These are phyloP conservation scores for Barnettozyma californica DNA, from an alignment of 805 yeast species.

Conservation along the genomic window DNA sequence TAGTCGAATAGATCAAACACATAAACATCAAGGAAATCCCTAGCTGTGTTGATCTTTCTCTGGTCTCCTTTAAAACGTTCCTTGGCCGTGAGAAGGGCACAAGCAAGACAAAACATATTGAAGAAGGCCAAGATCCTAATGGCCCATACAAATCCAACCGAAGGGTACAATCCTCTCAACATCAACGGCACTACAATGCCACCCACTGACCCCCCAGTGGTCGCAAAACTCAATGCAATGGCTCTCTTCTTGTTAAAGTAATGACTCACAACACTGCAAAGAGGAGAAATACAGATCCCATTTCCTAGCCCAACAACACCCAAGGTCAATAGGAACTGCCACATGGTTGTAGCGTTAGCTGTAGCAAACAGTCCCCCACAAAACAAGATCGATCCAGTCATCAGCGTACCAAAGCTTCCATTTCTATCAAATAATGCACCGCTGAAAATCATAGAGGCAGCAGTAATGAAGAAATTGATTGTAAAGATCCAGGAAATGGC, in stretches of 20 bases:
- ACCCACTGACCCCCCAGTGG: slow-evolving; percentile 53
- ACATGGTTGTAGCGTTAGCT: slow-evolving; percentile 47
- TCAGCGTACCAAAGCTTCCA: slow-evolving; percentile 46
- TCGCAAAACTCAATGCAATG: slow-evolving; percentile 44
- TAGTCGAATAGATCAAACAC: slow-evolving; percentile 33
- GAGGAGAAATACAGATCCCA: slow-evolving; percentile 56
- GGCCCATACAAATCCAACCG: slow-evolving; percentile 58
- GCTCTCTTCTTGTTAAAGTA: slow-evolving; percentile 62
- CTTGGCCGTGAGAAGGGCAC: slow-evolving; percentile 33
- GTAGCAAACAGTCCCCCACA: slow-evolving; percentile 52
- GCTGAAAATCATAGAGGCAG: slow-evolving; percentile 26
- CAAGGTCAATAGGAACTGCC: slow-evolving; percentile 59
- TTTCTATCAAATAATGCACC: slow-evolving; percentile 49
- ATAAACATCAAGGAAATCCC: slow-evolving; percentile 14
- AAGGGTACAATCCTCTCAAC: slow-evolving; percentile 42
- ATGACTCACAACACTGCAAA: slow-evolving; percentile 57
- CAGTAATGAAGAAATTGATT: too few species aligned
- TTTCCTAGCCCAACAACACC: slow-evolving; percentile 56
- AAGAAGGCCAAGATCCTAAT: slow-evolving; percentile 48
- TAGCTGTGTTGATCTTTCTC: slow-evolving; percentile 7
- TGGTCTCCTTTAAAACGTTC: slow-evolving; percentile 32
- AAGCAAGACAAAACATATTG: slow-evolving; percentile 33
- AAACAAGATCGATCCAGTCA: slow-evolving; percentile 39
- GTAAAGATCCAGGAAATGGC: too few species aligned
- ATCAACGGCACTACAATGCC: slow-evolving; percentile 52